These are phyloP conservation scores for Trichophyton mentagrophytes DNA, from an alignment of 2,329 filamentous ascomycete species.

Conservation along the genomic window DNA sequence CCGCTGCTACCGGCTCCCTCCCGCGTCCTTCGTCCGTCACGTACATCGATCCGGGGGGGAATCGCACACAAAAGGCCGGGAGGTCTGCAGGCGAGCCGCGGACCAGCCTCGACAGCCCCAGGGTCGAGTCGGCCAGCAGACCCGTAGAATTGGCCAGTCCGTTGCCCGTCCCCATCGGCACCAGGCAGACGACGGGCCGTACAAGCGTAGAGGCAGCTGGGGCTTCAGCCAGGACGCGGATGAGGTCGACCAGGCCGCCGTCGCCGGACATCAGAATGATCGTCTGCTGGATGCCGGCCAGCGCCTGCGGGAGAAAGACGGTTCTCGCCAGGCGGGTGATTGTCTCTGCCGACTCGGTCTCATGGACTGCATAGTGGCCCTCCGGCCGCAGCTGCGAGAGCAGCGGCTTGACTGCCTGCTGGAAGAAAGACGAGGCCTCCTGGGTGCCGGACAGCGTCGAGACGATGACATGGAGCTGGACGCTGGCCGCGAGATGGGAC, in stretches of 20 bases:
- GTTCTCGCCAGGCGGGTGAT: conserved; percentile 50
- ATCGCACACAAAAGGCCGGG: conserved; percentile 50
- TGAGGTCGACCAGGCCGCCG: conserved; percentile 68
- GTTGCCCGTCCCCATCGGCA: conserved; percentile 42
- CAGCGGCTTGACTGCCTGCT: conserved; percentile 44
- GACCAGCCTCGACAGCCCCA: conserved; percentile 47
- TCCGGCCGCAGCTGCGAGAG: conserved; percentile 37
- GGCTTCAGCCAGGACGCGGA: conserved; percentile 50
- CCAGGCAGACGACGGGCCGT: conserved; percentile 45
- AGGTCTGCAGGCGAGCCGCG: conserved; percentile 43
- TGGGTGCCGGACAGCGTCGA: conserved; percentile 55
- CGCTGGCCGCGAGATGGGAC: conserved; percentile 2
- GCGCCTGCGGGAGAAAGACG: conserved; percentile 39
- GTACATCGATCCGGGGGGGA: conserved; percentile 45
- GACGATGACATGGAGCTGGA: conserved; percentile 46
- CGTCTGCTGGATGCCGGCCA: conserved; percentile 39
- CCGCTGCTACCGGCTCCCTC: conserved; percentile 20
- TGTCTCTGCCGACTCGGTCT: conserved; percentile 51
- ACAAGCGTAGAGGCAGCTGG: conserved; percentile 15
- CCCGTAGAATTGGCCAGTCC: conserved; percentile 32
- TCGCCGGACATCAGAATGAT: conserved; percentile 77
- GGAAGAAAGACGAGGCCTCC: conserved; percentile 44
- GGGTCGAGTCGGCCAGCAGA: conserved; percentile 17
- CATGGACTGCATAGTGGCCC: conserved; percentile 40
- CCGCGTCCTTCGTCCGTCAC: conserved; percentile 35